Conservation (phyloP, 1,284 basidiomycete genomes). For the Ceratobasidium sp. region DNA sequence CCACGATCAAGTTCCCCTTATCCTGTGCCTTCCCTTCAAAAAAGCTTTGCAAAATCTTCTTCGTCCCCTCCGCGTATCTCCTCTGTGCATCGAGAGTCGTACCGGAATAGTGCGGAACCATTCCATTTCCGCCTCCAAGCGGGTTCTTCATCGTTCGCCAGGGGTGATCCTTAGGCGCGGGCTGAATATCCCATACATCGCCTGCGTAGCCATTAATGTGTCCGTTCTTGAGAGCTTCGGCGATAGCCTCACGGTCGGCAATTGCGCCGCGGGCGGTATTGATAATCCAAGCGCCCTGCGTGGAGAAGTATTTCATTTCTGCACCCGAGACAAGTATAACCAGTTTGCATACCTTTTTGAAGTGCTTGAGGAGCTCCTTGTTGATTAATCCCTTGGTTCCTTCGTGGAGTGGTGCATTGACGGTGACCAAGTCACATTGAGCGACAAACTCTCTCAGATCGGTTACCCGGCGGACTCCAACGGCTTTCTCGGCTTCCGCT, state of each 20-base stretch:
- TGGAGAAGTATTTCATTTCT: neutral
- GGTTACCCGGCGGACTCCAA: slow-evolving; percentile 82
- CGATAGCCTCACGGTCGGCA: slow-evolving; percentile 85
- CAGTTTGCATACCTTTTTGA: slow-evolving; percentile 73
- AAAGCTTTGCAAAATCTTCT: slow-evolving; percentile 86
- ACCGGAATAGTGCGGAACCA: slow-evolving; percentile 84
- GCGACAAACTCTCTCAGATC: slow-evolving; percentile 89
- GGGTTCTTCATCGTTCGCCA: slow-evolving; percentile 89
- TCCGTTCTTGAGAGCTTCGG: slow-evolving; percentile 81
- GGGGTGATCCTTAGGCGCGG: slow-evolving; percentile 86
- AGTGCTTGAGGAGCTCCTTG: slow-evolving; percentile 84
- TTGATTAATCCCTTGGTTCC: slow-evolving; percentile 86
- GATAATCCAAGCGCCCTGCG: slow-evolving; percentile 80
- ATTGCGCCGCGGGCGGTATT: slow-evolving; percentile 97
- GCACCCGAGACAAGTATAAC: neutral
- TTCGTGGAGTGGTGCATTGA: slow-evolving; percentile 94
- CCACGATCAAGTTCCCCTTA: slow-evolving; percentile 85
- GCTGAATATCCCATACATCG: slow-evolving; percentile 84
- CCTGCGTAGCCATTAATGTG: slow-evolving; percentile 78
- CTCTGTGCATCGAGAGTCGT: slow-evolving; percentile 93
- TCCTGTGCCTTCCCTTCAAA: slow-evolving; percentile 76
- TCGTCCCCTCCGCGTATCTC: slow-evolving; percentile 87
- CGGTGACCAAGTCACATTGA: slow-evolving; percentile 83
- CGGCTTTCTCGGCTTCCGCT: slow-evolving; percentile 72
- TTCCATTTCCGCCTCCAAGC: slow-evolving; percentile 83